Evolutionary conservation across 176 grass and related monocot genomes (phyloP).

Genomic region (Typha latifolia): DNA sequence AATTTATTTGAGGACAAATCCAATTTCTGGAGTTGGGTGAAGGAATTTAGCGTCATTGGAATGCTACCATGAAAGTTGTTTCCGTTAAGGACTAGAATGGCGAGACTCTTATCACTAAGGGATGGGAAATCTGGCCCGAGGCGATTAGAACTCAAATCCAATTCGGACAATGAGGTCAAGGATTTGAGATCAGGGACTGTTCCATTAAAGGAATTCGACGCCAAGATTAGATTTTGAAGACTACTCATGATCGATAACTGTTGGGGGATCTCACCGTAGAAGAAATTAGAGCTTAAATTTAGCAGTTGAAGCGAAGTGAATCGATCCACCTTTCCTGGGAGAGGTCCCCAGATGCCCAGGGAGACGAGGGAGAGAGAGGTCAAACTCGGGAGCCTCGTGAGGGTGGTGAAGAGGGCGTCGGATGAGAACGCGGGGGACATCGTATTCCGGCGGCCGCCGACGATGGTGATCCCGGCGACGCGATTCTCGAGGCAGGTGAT

Average conservation of each 20-base stretch:
- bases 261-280: constrained; percentile 41
- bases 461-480: constrained; percentile 42
- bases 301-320: constrained; percentile 42
- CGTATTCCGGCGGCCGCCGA: constrained; percentile 31
- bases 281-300: constrained; percentile 72
- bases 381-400: constrained; percentile 36
- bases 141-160: constrained; percentile 50
- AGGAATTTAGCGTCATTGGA: constrained; percentile 22
- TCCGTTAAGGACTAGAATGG: constrained; percentile 25
- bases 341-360: constrained; percentile 59
- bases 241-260: constrained; percentile 42
- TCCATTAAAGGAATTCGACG: constrained; percentile 50
- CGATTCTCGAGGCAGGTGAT: constrained; percentile 42
- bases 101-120: constrained; percentile 27
- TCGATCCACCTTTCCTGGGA: constrained; percentile 62
- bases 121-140: constrained; percentile 54
- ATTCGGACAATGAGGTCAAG: constrained; percentile 43
- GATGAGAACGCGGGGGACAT: constrained; percentile 53
- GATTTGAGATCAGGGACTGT: constrained; percentile 38
- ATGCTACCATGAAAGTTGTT: constrained; percentile 52
- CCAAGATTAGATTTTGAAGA: constrained; percentile 62
- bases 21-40: constrained; percentile 41
- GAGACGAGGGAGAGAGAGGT: constrained; percentile 43
- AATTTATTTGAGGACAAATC: constrained; percentile 61
- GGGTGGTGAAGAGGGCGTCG: constrained; percentile 81